Evolutionary conservation across 208 protist species (phyloP).

Genomic region (Porcisia hertigi): DNA sequence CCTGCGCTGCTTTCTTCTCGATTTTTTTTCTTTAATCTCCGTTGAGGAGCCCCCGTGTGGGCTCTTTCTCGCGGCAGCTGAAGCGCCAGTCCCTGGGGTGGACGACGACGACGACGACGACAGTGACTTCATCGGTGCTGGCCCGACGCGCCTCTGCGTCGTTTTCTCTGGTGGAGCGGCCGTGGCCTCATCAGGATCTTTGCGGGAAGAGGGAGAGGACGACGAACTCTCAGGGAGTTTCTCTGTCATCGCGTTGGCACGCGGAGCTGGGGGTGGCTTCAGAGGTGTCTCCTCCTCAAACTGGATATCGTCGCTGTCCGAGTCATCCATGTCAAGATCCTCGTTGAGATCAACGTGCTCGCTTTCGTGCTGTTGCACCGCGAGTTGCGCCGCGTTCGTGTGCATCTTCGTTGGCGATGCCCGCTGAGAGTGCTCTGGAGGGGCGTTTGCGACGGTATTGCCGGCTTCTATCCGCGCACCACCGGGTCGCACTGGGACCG

Average conservation of each 20-base stretch:
- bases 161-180: conserved; percentile 11
- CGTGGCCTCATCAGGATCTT: conserved; percentile 38
- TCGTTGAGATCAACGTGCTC: conserved; percentile 18
- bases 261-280: background rate
- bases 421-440: background rate
- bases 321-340: conserved; percentile 4
- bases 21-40: conserved; percentile 5
- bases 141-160: background rate
- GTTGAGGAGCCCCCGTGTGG: conserved; percentile 4
- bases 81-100: background rate
- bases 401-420: conserved; percentile 20
- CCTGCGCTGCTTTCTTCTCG: conserved; percentile 10
- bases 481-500: background rate
- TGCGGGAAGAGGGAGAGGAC: conserved; percentile 28
- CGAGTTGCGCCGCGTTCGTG: background rate
- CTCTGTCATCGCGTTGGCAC: background rate
- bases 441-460: background rate
- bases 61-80: conserved; percentile 13
- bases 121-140: background rate
- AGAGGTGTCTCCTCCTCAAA: conserved; percentile 27
- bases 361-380: background rate
- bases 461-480: conserved; percentile 4
- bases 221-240: background rate
- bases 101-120: background rate
- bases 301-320: conserved; percentile 26